Conservation (phyloP, 2,329 filamentous ascomycete genomes). For the Aspergillus fumigatus region DNA sequence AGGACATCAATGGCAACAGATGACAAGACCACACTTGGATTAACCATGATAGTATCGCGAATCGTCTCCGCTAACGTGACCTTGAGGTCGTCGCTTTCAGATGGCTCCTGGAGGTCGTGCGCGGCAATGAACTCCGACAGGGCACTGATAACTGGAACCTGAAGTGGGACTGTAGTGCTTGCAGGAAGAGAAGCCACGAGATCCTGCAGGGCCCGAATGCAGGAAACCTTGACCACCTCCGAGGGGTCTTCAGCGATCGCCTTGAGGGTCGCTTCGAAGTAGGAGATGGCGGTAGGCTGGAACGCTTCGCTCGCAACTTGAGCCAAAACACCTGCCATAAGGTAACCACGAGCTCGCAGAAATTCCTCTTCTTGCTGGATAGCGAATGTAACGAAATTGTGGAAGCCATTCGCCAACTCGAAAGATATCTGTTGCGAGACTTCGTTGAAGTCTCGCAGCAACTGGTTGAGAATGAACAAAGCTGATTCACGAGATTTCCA, state of each 20-base stretch:
- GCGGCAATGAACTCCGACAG: slow-evolving; percentile 69
- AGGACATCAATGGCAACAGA: slow-evolving; percentile 71
- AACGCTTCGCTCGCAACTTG: slow-evolving; percentile 59
- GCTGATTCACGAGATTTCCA: slow-evolving; percentile 73
- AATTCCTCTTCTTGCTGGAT: slow-evolving; percentile 69
- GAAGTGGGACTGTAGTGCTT: slow-evolving; percentile 51
- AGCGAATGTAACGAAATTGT: slow-evolving; percentile 74
- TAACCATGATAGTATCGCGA: slow-evolving; percentile 74
- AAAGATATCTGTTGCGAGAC: slow-evolving; percentile 65
- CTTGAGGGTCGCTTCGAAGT: slow-evolving; percentile 60
- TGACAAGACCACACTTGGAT: slow-evolving; percentile 69
- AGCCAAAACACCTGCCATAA: slow-evolving; percentile 76
- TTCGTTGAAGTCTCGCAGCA: slow-evolving; percentile 79
- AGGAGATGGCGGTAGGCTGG: slow-evolving; percentile 34
- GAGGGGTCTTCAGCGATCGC: slow-evolving; percentile 71
- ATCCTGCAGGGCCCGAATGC: slow-evolving; percentile 78
- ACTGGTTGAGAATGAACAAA: slow-evolving; percentile 78
- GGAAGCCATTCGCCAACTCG: slow-evolving; percentile 67
- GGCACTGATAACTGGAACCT: slow-evolving; percentile 57
- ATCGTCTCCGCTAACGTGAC: slow-evolving; percentile 85
- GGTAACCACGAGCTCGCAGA: slow-evolving; percentile 78
- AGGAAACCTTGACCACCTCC: slow-evolving; percentile 88
- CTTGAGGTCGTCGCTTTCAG: slow-evolving; percentile 86
- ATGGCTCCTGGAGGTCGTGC: slow-evolving; percentile 77
- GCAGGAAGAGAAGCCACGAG: slow-evolving; percentile 54